Percentiles rank a stretch among this genome's conserved stretches.
These are phyloP conservation scores for Penicillium psychrosexuale DNA, from an alignment of 2,329 filamentous ascomycete species.

Conservation along the genomic window DNA sequence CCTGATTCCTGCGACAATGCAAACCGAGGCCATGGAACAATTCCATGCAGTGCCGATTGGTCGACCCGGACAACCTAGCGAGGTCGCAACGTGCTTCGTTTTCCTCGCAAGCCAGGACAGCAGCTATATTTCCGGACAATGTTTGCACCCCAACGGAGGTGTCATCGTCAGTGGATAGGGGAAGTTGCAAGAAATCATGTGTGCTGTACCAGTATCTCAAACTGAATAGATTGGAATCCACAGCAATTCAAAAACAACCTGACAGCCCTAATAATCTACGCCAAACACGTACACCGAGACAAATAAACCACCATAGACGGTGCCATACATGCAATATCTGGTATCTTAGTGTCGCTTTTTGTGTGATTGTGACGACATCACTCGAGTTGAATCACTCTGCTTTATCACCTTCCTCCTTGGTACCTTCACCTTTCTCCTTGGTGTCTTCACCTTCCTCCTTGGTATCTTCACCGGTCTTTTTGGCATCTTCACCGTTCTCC, in stretches of 20 bases:
- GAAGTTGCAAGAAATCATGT: background rate
- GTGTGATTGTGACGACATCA: background rate
- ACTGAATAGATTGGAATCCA: background rate
- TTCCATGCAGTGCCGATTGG: conserved; percentile 72
- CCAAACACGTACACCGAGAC: background rate
- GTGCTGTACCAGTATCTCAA: background rate
- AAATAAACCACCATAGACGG: background rate
- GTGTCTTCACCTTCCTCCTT: no score
- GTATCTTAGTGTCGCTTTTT: conserved; percentile 2
- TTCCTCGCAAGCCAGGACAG: conserved; percentile 75
- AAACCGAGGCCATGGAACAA: conserved; percentile 64
- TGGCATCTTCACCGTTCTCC: background rate
- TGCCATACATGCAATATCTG: conserved; percentile 1
- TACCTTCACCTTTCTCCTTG: no score
- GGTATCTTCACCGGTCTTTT: no score
- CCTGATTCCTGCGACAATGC: conserved; percentile 71
- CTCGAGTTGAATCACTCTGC: background rate
- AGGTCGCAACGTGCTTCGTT: conserved; percentile 78
- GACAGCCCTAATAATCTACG: background rate
- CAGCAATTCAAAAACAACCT: background rate
- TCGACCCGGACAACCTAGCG: conserved; percentile 72
- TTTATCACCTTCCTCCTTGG: conserved; percentile 10
- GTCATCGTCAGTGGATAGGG: conserved; percentile 51
- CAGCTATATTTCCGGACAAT: conserved; percentile 70
- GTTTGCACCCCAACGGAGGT: conserved; percentile 63